Conservation (phyloP, 495 filamentous ascomycete species). For the Staphylotrichum longicolle region DNA sequence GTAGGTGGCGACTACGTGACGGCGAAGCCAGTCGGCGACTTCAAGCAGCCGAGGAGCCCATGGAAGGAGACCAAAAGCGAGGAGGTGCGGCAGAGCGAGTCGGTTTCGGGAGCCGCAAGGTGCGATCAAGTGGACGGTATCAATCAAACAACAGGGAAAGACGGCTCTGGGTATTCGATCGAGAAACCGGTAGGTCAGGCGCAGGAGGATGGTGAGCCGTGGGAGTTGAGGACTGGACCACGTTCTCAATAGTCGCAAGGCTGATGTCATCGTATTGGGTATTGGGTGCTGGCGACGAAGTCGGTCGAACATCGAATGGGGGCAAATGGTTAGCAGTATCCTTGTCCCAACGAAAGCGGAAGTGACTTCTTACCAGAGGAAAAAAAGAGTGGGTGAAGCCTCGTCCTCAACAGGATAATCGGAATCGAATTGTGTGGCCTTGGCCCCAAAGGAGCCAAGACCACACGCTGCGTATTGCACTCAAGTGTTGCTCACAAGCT, state of each 20-base stretch:
- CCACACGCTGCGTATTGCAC: slow-evolving; percentile 98
- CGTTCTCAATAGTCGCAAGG: no score
- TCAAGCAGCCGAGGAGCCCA: no score
- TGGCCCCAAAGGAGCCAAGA: slow-evolving; percentile 33
- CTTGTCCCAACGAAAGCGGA: not conserved
- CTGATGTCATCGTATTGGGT: no score
- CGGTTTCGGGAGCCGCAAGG: not conserved
- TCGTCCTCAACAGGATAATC: slow-evolving; percentile 88
- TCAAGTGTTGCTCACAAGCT: slow-evolving; percentile 93
- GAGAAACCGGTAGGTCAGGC: not conserved
- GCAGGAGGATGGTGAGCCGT: not conserved
- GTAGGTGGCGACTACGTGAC: slow-evolving; percentile 8
- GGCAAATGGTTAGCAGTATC: slow-evolving; percentile 23
- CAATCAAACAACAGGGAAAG: not conserved
- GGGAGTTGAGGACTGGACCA: not conserved
- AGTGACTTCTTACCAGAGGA: slow-evolving; percentile 21
- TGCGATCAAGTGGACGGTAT: no score
- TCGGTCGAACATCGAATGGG: no score
- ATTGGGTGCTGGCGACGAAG: no score
- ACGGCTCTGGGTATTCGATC: not conserved
- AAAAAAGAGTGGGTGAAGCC: slow-evolving; percentile 58
- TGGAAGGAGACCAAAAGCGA: not conserved
- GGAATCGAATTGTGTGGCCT: slow-evolving; percentile 94
- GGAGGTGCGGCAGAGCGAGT: not conserved
- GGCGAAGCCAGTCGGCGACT: not conserved